phyloP scores from a whole-genome alignment of 1,284 basidiomycete genomes.

The Leccinum pachyderme region DNA sequence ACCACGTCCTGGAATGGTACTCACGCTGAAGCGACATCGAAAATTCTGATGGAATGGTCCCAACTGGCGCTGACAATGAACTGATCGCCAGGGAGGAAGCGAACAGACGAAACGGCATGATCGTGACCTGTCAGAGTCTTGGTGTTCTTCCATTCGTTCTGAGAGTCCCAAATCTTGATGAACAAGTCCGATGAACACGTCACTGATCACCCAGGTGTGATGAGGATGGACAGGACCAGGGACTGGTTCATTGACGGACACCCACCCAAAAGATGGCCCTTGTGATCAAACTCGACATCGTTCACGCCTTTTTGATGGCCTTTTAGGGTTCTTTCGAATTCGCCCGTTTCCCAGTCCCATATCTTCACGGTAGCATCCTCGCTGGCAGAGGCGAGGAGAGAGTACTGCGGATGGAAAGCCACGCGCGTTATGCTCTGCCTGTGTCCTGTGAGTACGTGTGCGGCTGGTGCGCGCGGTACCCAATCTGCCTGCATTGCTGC shows the following conservation, averaged over 20 bases:
- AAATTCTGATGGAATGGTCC: constrained; percentile 84
- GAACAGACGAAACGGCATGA: constrained; percentile 83
- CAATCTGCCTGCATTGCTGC: constrained; percentile 67
- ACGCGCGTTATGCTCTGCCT: constrained; percentile 75
- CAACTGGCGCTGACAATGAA: constrained; percentile 83
- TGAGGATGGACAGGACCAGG: background rate
- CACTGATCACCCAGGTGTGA: constrained; percentile 44
- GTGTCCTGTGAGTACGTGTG: constrained; percentile 80
- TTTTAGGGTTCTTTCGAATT: constrained; percentile 88
- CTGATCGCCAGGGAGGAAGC: constrained; percentile 84
- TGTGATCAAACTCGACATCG: constrained; percentile 86
- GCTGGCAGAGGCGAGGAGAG: constrained; percentile 78
- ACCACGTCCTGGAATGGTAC: constrained; percentile 26
- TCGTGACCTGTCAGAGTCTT: constrained; percentile 90
- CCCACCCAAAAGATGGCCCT: constrained; percentile 78
- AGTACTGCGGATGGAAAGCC: constrained; percentile 87
- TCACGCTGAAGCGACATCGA: constrained; percentile 82
- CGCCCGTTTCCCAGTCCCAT: constrained; percentile 96
- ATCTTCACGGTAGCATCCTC: constrained; percentile 89
- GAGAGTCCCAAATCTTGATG: constrained; percentile 89
- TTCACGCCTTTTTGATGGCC: constrained; percentile 88
- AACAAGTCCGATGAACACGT: constrained; percentile 89
- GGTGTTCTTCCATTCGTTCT: constrained; percentile 85
- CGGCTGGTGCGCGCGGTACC: constrained; percentile 78
- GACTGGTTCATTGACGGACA: constrained; percentile 10